A percentile compares a stretch with the other conserved stretches of the same genome.
Evolutionary conservation across 1,284 basidiomycete species (phyloP).

Genomic region (Afroboletus lepidellus): DNA sequence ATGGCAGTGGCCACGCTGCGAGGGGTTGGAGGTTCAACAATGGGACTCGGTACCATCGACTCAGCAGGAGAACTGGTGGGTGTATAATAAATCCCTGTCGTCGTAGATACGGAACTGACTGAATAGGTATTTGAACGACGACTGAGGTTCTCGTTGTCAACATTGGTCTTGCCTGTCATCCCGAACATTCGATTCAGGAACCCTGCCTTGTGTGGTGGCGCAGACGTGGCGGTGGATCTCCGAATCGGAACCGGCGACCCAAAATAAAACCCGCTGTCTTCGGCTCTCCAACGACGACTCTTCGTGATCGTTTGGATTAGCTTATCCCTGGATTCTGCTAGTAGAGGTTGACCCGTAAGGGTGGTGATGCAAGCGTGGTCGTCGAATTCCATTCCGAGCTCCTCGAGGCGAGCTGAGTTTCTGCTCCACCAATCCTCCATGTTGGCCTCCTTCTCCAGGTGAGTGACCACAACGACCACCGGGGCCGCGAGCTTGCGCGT

Average conservation of each 20-base stretch:
- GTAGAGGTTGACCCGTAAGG: conserved; percentile 9
- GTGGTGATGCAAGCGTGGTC: conserved; percentile 28
- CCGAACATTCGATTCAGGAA: not conserved
- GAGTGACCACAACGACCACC: conserved; percentile 27
- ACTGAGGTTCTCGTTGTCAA: not conserved
- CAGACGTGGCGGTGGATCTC: not conserved
- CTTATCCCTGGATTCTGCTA: conserved; percentile 13
- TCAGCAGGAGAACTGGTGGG: conserved; percentile 10
- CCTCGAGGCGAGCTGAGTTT: conserved; percentile 10
- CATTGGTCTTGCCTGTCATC: not conserved
- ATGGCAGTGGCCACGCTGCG: not conserved
- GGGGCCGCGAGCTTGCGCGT: conserved; percentile 27
- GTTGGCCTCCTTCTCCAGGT: conserved; percentile 16
- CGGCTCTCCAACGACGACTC: conserved; percentile 10
- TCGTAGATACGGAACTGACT: not conserved
- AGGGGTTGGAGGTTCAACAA: conserved; percentile 16
- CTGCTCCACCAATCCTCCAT: conserved; percentile 32
- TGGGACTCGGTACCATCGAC: conserved; percentile 10
- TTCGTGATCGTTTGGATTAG: conserved; percentile 17
- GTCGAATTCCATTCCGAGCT: conserved; percentile 23
- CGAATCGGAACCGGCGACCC: conserved; percentile 10
- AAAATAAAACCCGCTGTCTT: conserved; percentile 16
- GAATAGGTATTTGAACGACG: not conserved
- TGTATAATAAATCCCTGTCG: conserved; percentile 12
- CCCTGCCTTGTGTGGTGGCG: not conserved